A percentile compares a stretch with the other conserved stretches of the same genome.
These are phyloP conservation scores for Bertia moriformis DNA, from an alignment of 2,329 filamentous ascomycete species.

Conservation along the genomic window DNA sequence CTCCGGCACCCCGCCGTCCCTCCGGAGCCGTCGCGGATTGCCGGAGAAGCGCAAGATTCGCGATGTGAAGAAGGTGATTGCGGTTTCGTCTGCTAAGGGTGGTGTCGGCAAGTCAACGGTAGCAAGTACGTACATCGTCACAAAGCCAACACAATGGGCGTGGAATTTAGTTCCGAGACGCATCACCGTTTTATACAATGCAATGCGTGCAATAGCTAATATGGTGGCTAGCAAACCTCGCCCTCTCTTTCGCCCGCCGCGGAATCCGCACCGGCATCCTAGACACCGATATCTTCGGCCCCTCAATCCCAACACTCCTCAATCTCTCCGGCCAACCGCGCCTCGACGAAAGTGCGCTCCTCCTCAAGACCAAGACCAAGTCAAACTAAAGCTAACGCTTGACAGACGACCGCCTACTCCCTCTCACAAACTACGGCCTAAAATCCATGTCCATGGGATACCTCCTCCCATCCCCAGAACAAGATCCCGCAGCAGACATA, in stretches of 20 bases:
- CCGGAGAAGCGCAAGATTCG: conserved; percentile 69
- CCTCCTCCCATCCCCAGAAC: conserved; percentile 36
- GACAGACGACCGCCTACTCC: conserved; percentile 65
- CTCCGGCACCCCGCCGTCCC: conserved; percentile 51
- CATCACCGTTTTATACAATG: neutral
- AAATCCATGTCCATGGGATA: conserved; percentile 99
- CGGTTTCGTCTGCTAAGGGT: conserved; percentile 93
- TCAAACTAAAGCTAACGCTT: conserved; percentile 7
- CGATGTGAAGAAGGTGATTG: conserved; percentile 79
- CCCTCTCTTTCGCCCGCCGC: conserved; percentile 68
- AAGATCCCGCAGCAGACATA: neutral
- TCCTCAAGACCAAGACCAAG: neutral
- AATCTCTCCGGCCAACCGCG: conserved; percentile 68
- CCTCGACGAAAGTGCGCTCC: conserved; percentile 49
- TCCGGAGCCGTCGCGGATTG: conserved; percentile 54
- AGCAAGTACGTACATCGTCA: conserved; percentile 51
- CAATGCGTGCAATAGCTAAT: conserved; percentile 7
- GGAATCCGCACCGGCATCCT: conserved; percentile 76
- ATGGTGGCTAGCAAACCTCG: conserved; percentile 50
- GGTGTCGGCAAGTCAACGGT: conserved; percentile 97
- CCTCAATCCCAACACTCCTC: conserved; percentile 81
- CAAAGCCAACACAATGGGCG: too few relatives aligned
- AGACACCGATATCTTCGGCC: conserved; percentile 93
- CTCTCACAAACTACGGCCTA: conserved; percentile 83
- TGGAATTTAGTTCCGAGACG: too few relatives aligned